Percentiles rank a stretch among this genome's conserved stretches.
phyloP scores from a whole-genome alignment of 148 eudicot genomes.

The Camellia lanceoleosa region DNA sequence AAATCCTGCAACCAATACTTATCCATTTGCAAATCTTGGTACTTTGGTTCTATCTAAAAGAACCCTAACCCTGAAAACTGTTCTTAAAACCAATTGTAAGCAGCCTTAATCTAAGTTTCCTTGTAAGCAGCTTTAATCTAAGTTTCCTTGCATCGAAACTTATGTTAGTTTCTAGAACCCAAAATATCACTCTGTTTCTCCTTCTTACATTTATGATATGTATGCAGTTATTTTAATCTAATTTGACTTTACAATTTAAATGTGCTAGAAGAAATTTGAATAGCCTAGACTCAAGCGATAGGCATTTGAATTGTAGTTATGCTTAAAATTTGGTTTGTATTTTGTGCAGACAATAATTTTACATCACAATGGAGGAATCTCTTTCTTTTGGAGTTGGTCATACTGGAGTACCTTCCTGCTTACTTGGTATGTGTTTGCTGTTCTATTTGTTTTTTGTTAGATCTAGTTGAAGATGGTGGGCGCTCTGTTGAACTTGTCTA shows the following conservation, averaged over 20 bases:
- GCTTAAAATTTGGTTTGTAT: not conserved
- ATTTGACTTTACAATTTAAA: too few relatives aligned
- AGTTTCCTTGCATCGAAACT: not conserved
- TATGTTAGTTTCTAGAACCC: not conserved
- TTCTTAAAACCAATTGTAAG: not conserved
- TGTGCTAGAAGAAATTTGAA: not conserved
- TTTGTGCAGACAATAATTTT: constrained; percentile 60
- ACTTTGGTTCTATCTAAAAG: not conserved
- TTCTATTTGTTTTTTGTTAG: not conserved
- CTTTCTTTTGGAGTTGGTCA: constrained; percentile 92
- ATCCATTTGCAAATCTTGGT: not conserved
- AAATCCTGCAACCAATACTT: not conserved
- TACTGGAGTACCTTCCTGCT: constrained; percentile 96
- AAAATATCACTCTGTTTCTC: not conserved
- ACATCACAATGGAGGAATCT: constrained; percentile 49
- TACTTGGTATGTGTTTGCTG: constrained; percentile 58
- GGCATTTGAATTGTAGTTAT: not conserved
- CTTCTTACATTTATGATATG: not conserved
- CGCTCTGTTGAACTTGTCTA: not conserved
- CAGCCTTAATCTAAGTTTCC: not conserved
- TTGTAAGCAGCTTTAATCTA: too few relatives aligned
- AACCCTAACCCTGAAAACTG: not conserved
- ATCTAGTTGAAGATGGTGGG: not conserved
- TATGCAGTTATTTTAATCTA: not conserved
- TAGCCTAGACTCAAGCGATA: not conserved